Evolutionary conservation across 2,329 filamentous ascomycete species (phyloP), one percentile per base, ranked within the genome.

Genomic region (Raffaelea deltoideospora): DNA sequence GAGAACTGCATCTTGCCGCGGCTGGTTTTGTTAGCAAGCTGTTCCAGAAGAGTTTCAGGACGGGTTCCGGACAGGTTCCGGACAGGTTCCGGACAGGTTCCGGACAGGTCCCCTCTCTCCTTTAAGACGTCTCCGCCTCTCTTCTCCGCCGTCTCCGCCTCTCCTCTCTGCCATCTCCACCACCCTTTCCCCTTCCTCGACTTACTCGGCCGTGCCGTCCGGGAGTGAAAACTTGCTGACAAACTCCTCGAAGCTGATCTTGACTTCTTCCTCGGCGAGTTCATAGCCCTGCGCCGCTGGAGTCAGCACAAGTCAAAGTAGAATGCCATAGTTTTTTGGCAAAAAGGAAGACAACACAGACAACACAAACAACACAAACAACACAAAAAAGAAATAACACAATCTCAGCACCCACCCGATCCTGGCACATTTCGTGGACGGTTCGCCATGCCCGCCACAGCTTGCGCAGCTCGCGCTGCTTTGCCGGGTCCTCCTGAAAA

Each of bases 361-460:
- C 3, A 17, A 26, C 10, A 28, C 15, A 14, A 5, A 31, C 14
- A 20, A 17, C 22, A 27, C 3, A 22, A 14, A 7, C 20, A 10
- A 23, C 5, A 21, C 18, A 7, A 5, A 10, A 7, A 31, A 40
- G 35, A 27, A 4, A 3, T 33, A 17, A 18, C 17, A 32, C 8
- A 36, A 27, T 21, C 33, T 21, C 26, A 38, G 41, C 42, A 50
- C 80, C 50, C 72, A 94, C 87, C 57, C 88, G 67, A 58, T 96
- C 90, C 43, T 72, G 68, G 49, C 90, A 79, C 88, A 98, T 93
- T 68, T 98, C 84, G 59, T 93, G 85, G 34, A 86, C 77, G 9
- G 90, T 98, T 59, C 77, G 76, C 75, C 84, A 92, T 50, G 87
- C 85, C 58, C 88, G 82, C 88, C 90, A 98, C 48, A 95, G 74